Evolutionary conservation across 345 rosid species (phyloP).

Genomic region (Cardiospermum halicacabum): DNA sequence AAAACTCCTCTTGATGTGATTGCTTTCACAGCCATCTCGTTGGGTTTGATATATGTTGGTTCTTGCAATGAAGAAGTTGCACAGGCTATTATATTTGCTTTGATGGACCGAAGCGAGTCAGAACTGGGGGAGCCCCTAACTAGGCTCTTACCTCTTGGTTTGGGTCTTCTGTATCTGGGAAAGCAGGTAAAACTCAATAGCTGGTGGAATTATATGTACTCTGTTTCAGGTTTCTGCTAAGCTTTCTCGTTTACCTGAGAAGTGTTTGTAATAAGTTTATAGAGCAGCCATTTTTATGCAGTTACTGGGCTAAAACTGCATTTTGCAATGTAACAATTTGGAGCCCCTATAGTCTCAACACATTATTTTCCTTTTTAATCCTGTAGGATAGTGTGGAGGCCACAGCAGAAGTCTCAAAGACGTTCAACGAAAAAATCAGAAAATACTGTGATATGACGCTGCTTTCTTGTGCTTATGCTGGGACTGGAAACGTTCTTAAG

Average conservation of each 20-base stretch:
- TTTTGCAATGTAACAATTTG: background rate
- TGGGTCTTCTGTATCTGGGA: conserved; percentile 94
- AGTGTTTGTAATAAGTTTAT: background rate
- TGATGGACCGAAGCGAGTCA: conserved; percentile 82
- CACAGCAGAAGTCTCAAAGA: conserved; percentile 91
- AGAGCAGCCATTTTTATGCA: background rate
- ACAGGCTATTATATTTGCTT: conserved; percentile 76
- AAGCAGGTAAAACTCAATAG: conserved; percentile 60
- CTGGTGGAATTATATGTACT: background rate
- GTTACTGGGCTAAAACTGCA: background rate
- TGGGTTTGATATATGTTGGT: conserved; percentile 89
- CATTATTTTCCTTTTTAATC: conserved; percentile 14
- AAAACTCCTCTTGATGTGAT: conserved; percentile 76
- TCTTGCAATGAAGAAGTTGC: conserved; percentile 98
- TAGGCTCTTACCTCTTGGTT: conserved; percentile 84
- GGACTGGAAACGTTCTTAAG: conserved; percentile 97
- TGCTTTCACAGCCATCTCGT: conserved; percentile 80
- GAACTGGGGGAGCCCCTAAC: conserved; percentile 79
- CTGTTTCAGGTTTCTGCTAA: background rate
- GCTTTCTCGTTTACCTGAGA: background rate
- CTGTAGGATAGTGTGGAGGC: conserved; percentile 88
- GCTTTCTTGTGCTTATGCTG: conserved; percentile 96
- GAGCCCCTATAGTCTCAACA: conserved; percentile 5
- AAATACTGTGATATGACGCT: conserved; percentile 88
- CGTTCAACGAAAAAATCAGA: conserved; percentile 85